phyloP scores from a whole-genome alignment of 2,329 filamentous ascomycete genomes.

The Rhinocladiella similis region DNA sequence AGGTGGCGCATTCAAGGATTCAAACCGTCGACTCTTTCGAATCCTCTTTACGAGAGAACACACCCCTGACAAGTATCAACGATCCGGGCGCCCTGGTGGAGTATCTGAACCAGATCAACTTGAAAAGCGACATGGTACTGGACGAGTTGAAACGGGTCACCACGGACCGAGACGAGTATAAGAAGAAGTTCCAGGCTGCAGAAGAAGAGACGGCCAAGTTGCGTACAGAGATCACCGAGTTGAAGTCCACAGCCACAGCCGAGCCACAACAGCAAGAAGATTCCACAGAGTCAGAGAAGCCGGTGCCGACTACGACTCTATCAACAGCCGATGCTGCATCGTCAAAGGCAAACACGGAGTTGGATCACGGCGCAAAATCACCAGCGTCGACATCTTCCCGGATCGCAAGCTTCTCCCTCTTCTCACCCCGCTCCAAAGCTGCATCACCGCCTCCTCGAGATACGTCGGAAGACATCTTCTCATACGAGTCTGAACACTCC shows the following conservation, averaged over 20 bases:
- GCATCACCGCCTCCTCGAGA: constrained; percentile 36
- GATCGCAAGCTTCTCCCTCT: constrained; percentile 39
- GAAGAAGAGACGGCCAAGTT: constrained; percentile 64
- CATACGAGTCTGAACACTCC: constrained; percentile 83
- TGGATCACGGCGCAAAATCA: constrained; percentile 31
- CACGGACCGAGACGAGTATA: constrained; percentile 75
- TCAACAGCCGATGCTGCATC: background rate
- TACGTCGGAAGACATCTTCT: constrained; percentile 76
- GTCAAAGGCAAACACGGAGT: constrained; percentile 19
- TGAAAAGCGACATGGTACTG: constrained; percentile 90
- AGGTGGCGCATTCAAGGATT: constrained; percentile 83
- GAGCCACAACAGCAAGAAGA: constrained; percentile 37
- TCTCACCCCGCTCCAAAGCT: constrained; percentile 39
- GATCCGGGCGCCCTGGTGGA: constrained; percentile 84
- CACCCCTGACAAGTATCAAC: constrained; percentile 81
- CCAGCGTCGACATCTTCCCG: constrained; percentile 37
- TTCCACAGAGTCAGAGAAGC: constrained; percentile 7
- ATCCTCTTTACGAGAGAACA: constrained; percentile 84
- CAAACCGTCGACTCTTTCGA: constrained; percentile 92
- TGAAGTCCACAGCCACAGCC: constrained; percentile 43
- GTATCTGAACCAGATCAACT: constrained; percentile 81
- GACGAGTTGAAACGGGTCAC: constrained; percentile 88
- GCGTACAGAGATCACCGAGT: constrained; percentile 62
- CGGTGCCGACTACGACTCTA: background rate
- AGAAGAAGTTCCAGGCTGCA: constrained; percentile 71